A percentile compares a stretch with the other conserved stretches of the same genome.
These are phyloP conservation scores for Phytophthora tentaculata DNA, from an alignment of 352 stramenopile species.

Conservation along the genomic window DNA sequence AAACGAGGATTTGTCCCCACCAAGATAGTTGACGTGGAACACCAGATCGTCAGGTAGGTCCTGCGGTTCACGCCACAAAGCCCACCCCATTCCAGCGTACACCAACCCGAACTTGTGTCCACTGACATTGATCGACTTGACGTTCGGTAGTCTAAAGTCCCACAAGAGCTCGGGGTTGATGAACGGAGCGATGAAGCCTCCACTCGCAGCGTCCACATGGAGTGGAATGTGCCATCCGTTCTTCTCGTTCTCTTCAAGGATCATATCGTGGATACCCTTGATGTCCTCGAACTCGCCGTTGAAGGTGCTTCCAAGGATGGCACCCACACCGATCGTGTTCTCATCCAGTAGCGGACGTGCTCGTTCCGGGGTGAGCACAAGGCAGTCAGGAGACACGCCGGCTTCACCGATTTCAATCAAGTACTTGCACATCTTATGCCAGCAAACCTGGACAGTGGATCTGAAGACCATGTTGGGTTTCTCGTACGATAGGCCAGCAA, in stretches of 20 bases:
- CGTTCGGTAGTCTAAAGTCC: constrained; percentile 88
- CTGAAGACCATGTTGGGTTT: constrained; percentile 94
- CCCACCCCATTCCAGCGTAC: constrained; percentile 91
- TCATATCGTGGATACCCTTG: constrained; percentile 85
- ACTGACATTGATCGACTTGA: constrained; percentile 92
- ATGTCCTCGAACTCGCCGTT: constrained; percentile 94
- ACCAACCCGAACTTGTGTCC: constrained; percentile 93
- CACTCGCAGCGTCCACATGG: constrained; percentile 8
- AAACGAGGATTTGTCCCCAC: constrained; percentile 85
- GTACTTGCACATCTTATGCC: constrained; percentile 96
- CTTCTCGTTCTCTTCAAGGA: constrained; percentile 46
- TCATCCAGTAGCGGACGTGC: constrained; percentile 87
- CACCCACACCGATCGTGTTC: constrained; percentile 92
- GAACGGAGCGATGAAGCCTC: constrained; percentile 87
- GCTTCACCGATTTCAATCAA: constrained; percentile 55
- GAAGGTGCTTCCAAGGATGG: constrained; percentile 89
- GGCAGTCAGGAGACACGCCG: constrained; percentile 31
- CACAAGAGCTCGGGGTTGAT: constrained; percentile 82
- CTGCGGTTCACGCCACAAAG: constrained; percentile 56
- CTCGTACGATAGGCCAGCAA: constrained; percentile 77
- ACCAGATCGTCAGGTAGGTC: constrained; percentile 84
- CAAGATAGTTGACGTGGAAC: constrained; percentile 52
- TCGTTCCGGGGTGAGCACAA: constrained; percentile 81
- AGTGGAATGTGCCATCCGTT: constrained; percentile 3
- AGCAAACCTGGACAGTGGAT: constrained; percentile 93